Percentiles rank a stretch among this genome's conserved stretches.
Conservation (phyloP, 2,329 filamentous ascomycete species). For the Cadophora gregata region DNA sequence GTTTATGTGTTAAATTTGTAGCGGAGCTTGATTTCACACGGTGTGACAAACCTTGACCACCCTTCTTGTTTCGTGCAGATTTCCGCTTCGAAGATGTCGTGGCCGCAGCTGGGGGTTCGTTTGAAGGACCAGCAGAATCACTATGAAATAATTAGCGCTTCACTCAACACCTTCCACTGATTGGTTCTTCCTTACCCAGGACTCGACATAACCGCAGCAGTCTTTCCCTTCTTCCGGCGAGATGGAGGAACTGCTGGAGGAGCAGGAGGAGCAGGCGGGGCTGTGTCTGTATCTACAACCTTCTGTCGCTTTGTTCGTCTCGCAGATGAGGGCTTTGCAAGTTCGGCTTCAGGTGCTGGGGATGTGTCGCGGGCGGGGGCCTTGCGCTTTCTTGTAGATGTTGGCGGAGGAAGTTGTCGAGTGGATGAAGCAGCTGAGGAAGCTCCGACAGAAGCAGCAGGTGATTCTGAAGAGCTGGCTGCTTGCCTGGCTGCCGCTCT, state of each 20-base stretch:
- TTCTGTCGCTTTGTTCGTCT: conserved; percentile 76
- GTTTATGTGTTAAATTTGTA: conserved; percentile 45
- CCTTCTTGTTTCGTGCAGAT: conserved; percentile 74
- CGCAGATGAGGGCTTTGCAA: conserved; percentile 50
- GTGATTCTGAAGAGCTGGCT: conserved; percentile 56
- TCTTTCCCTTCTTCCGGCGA: conserved; percentile 66
- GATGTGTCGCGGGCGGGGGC: conserved; percentile 59
- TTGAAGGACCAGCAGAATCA: conserved; percentile 67
- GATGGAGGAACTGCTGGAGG: conserved; percentile 49
- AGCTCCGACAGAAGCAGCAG: conserved; percentile 48
- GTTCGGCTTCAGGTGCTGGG: conserved; percentile 48
- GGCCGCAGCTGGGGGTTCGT: conserved; percentile 57
- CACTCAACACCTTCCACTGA: conserved; percentile 25
- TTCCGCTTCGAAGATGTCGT: conserved; percentile 74
- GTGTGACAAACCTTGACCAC: conserved; percentile 53
- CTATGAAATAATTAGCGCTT: conserved; percentile 49
- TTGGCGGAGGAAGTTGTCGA: conserved; percentile 33
- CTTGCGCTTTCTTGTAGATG: conserved; percentile 78
- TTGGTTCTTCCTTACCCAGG: conserved; percentile 61
- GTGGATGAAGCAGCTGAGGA: conserved; percentile 45
- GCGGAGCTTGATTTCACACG: conserved; percentile 23
- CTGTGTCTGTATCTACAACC: conserved; percentile 56
- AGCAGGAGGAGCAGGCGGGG: conserved; percentile 46
- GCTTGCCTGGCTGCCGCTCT: conserved; percentile 92
- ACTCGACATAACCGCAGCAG: conserved; percentile 72